Conservation (phyloP, 2,329 filamentous ascomycete genomes). For the Aurifilum marmelostoma region DNA sequence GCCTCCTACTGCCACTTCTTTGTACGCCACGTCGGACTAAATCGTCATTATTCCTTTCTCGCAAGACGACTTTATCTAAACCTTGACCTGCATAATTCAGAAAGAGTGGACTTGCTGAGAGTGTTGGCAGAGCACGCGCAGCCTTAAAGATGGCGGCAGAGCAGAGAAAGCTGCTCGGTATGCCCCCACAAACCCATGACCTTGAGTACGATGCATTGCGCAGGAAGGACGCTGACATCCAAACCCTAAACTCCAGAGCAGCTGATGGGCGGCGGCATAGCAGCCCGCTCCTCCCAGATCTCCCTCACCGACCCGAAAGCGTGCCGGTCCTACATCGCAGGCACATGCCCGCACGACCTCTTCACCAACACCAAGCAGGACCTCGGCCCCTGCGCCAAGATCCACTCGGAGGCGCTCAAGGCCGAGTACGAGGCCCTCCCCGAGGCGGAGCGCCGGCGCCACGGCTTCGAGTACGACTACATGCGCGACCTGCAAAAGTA, state of each 20-base stretch:
- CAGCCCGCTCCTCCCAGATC: slow-evolving; percentile 77
- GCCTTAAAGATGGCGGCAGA: slow-evolving; percentile 78
- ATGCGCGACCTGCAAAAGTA: slow-evolving; percentile 94
- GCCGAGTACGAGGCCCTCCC: slow-evolving; percentile 81
- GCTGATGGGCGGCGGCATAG: slow-evolving; percentile 78
- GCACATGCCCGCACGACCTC: slow-evolving; percentile 95
- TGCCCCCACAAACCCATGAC: slow-evolving; percentile 30
- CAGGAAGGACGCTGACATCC: slow-evolving; percentile 21
- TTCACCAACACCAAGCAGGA: slow-evolving; percentile 99
- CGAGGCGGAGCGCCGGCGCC: slow-evolving; percentile 71
- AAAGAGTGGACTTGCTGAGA: not conserved
- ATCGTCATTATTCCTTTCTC: not conserved
- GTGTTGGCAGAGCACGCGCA: not conserved
- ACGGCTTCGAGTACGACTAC: slow-evolving; percentile 96
- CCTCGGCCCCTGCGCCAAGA: slow-evolving; percentile 83
- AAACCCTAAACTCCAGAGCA: slow-evolving; percentile 65
- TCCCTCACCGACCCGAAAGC: slow-evolving; percentile 90
- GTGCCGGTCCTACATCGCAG: slow-evolving; percentile 90
- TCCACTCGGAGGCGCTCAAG: slow-evolving; percentile 87
- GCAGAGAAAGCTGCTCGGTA: slow-evolving; percentile 92
- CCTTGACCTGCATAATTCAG: not conserved
- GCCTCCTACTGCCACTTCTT: not conserved
- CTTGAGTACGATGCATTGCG: not conserved
- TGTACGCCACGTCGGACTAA: not conserved
- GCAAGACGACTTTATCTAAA: not conserved